Evolutionary conservation across 768 basidiomycete species (phyloP), one percentile per base, ranked within the genome.

Genomic region (Ephemerocybe angulata): DNA sequence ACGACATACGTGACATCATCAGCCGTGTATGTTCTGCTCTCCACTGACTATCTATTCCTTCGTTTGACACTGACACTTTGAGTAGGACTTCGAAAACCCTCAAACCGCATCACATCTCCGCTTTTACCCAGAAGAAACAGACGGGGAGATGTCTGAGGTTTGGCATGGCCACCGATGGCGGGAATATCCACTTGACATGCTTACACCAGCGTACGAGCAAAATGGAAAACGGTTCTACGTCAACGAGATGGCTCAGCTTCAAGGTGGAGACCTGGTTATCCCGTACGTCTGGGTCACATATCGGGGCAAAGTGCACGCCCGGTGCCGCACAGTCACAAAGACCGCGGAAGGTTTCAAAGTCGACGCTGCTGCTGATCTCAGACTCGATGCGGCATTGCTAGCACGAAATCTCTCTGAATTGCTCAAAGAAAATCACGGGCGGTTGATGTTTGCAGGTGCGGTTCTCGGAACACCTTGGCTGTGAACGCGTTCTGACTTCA

Each of bases 171-270:
- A 49, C 24, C 30, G 54, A 4, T 61, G 60, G 60, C 43, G 40
- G 30, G 57, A 61, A 22, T 61, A 43, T 27, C 52, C 52, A 15
- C 60, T 57, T 0, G 58, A 52, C 1, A 47, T 58, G 22, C 25
- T 61, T 11, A 61, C 57, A 0, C 60, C 60, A 41, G 58, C 56
- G 55, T 61, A 33, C 21, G 22, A 46, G 43, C 13, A 12, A 12
- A n/a, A 46, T 4, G 43, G 43, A 7, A 46, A 46, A 25, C 63
- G 68, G 29, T 69, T 64, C 57, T 67, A 58, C 56, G 44, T 70
- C 43, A 33, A 65, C 27, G 64, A 70, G 50, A 6, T 67, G 2
- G 53, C 62, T n/a, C 53, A 59, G 46, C 52, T 64, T 5, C 7
- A 24, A 13, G 38, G 54, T 51, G 53, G 60, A 12, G 19, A 40